Conservation (phyloP, 2,329 filamentous ascomycete genomes). For the Aspergillus transmontanensis region DNA sequence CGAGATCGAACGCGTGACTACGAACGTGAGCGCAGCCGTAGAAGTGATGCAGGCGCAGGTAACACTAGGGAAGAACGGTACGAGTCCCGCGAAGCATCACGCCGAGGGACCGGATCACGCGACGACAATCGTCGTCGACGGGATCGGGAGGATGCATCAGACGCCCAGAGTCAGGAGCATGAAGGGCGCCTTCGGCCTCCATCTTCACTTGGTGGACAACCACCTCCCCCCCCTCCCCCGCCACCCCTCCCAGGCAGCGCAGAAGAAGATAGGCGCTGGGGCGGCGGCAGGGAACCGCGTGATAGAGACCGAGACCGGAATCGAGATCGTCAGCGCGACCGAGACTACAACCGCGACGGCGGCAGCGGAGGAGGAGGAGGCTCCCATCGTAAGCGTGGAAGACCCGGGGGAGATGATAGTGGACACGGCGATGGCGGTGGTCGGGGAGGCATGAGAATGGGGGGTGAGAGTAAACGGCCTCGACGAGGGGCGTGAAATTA, state of each 20-base stretch:
- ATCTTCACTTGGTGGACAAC: conserved; percentile 34
- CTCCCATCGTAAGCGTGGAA: conserved; percentile 41
- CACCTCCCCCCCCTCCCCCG: conserved; percentile 34
- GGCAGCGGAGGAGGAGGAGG: conserved; percentile 25
- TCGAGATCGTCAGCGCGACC: conserved; percentile 37
- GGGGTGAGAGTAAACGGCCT: conserved; percentile 44
- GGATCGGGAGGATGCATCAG: conserved; percentile 37
- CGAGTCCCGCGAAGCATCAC: conserved; percentile 34
- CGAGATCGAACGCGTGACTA: conserved; percentile 37
- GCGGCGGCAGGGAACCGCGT: conserved; percentile 36
- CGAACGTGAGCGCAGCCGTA: conserved; percentile 39
- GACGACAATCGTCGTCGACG: conserved; percentile 40
- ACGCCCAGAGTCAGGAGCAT: conserved; percentile 27
- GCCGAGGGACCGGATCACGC: conserved; percentile 34
- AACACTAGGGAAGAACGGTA: conserved; percentile 27
- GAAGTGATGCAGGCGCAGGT: conserved; percentile 31
- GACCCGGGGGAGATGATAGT: conserved; percentile 37
- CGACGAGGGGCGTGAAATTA: conserved; percentile 39
- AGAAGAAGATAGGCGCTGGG: conserved; percentile 39
- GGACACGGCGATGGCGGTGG: conserved; percentile 29
- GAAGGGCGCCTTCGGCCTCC: conserved; percentile 39
- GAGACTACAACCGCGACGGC: conserved; percentile 33
- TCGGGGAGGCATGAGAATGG: conserved; percentile 42
- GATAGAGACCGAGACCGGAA: conserved; percentile 40
- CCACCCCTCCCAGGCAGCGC: conserved; percentile 24